Percentiles rank a stretch among this genome's conserved stretches.
Conservation (phyloP, 1,284 basidiomycete species). For the Fomitopsis pinicola region DNA sequence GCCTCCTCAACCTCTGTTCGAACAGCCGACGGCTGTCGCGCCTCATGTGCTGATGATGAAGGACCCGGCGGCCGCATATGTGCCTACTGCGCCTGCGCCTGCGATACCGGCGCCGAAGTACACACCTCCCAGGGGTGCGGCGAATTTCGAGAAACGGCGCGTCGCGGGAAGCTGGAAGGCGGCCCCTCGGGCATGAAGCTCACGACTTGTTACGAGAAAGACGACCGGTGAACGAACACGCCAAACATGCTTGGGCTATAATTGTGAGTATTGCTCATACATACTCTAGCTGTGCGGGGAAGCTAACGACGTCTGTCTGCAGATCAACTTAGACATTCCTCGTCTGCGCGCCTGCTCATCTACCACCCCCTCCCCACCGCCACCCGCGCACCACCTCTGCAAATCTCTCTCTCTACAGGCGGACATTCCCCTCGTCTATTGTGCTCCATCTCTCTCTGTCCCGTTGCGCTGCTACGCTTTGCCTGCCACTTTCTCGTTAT, state of each 20-base stretch:
- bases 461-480: not conserved
- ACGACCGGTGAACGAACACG: not conserved
- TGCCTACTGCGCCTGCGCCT: not conserved
- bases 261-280: not conserved
- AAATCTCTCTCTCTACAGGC: not conserved
- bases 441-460: not conserved
- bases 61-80: not conserved
- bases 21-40: not conserved
- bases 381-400: too few species aligned
- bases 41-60: not conserved
- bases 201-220: not conserved
- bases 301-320: not conserved
- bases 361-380: not conserved
- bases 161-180: conserved; percentile 51
- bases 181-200: not conserved
- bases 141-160: conserved; percentile 41
- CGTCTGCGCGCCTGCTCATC: not conserved
- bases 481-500: not conserved
- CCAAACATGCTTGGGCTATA: not conserved
- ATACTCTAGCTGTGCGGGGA: not conserved
- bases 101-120: conserved; percentile 28
- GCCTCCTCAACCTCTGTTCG: not conserved
- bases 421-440: not conserved
- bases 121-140: conserved; percentile 50
- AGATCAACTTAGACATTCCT: conserved; percentile 1